Evolutionary conservation across 345 rosid genomes (phyloP).

Genomic region (Lumnitzera racemosa): DNA sequence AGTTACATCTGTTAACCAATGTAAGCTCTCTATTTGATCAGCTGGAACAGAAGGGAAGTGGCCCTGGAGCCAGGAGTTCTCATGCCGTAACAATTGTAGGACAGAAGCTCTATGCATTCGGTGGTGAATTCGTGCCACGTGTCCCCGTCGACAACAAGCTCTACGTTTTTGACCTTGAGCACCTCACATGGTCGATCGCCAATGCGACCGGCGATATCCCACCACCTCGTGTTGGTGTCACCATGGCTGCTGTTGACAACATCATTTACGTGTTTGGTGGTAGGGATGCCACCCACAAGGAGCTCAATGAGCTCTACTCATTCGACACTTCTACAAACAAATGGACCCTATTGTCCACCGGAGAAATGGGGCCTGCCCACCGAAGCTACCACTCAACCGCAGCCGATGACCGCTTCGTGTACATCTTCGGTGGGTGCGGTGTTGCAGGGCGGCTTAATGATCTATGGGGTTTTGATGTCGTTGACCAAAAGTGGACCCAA

Average conservation of each 20-base stretch:
- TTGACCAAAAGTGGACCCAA: conserved; percentile 45
- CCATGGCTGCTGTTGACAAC: conserved; percentile 56
- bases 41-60: conserved; percentile 67
- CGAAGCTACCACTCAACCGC: conserved; percentile 79
- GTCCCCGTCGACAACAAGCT: conserved; percentile 85
- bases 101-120: conserved; percentile 58
- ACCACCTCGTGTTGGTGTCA: conserved; percentile 88
- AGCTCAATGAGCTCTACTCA: conserved; percentile 74
- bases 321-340: conserved; percentile 45
- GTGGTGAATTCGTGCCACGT: conserved; percentile 78
- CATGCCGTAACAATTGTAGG: conserved; percentile 75
- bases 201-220: conserved; percentile 58
- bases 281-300: conserved; percentile 54
- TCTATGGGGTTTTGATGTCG: conserved; percentile 69
- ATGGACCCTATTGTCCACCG: conserved; percentile 62
- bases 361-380: conserved; percentile 48
- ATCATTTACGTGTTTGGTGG: conserved; percentile 78
- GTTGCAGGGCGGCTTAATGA: conserved; percentile 70
- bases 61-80: conserved; percentile 92
- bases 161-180: conserved; percentile 54
- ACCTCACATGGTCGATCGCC: conserved; percentile 54
- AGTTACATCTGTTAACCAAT: no score
- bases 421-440: conserved; percentile 86
- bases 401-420: conserved; percentile 44
- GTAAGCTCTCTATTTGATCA: conserved; percentile 9